Base-by-base conservation (phyloP, 176 grass and related monocot species). In the Neostapfia colusana region DNA sequence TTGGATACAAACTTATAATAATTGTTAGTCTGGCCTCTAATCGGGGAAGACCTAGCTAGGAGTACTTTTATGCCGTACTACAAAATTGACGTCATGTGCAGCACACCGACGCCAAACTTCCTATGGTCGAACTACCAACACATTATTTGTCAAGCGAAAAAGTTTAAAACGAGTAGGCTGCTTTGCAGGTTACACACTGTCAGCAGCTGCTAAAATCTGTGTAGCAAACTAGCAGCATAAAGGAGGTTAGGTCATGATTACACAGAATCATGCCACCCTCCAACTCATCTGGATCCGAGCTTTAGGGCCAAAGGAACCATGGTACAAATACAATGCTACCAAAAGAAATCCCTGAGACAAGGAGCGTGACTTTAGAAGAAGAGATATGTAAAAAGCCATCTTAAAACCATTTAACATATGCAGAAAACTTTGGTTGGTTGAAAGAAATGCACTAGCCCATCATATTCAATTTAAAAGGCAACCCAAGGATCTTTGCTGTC, bases 211-310 rank as follows among this genome's bases (percentile, higher is more conserved):
- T 67, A 46, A 67, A 73, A n/a, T n/a, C n/a, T n/a, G n/a, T n/a
- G n/a, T 49, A 77, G 74, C 60, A 65, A 43, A 21, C 27, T 77
- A 65, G 21, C 28, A 65, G 85, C 50, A 73, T 23, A 73, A 78
- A 78, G 67, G 39, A 67, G 50, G 31, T 10, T 73, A 87, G 80
- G 69, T 34, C 85, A 87, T 73, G 68, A 79, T 78, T 62, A 74
- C 75, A 55, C 62, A 64, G 36, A 25, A 18, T 53, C 38, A 44
- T 83, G 81, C 79, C 69, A 38, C 85, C 81, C 54, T 75, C 75
- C 75, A 83, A 79, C 81, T 67, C 75, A 79, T 61, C 69, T 75
- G 75, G 70, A 83, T 88, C 81, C 86, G 70, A 39, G 60, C 75
- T 79, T 88, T 79, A 84, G 25, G 63, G 55, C 42, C 61, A 67